phyloP scores from a whole-genome alignment of 306 rosid genomes.

The Hylodesmum podocarpum region DNA sequence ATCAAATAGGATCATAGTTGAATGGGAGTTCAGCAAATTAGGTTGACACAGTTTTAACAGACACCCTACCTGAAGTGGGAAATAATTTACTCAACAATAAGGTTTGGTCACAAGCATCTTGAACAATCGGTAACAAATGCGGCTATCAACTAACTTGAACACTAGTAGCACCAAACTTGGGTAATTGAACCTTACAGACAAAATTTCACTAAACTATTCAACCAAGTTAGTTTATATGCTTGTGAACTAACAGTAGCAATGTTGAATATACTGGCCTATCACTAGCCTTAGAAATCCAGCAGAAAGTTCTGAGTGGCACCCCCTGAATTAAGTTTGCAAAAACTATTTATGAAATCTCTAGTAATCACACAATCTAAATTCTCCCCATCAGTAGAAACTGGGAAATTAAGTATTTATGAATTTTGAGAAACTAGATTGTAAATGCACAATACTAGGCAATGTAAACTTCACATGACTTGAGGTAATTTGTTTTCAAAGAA shows the following conservation, averaged over 20 bases:
- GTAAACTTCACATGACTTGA: not conserved
- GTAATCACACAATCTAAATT: not conserved
- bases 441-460: not conserved
- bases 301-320: not conserved
- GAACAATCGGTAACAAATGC: not conserved
- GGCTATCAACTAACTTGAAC: not conserved
- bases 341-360: conserved; percentile 4
- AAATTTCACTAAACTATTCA: not conserved
- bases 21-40: not conserved
- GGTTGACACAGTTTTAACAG: not conserved
- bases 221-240: not conserved
- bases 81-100: not conserved
- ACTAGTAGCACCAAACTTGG: not conserved
- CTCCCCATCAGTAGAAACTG: not conserved
- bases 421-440: not conserved
- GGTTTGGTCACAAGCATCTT: not conserved
- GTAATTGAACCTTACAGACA: not conserved
- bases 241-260: not conserved
- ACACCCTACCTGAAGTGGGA: not conserved
- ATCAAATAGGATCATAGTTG: not conserved
- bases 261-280: not conserved
- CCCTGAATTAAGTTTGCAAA: not conserved
- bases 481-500: not conserved
- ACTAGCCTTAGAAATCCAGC: not conserved
- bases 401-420: not conserved